Evolutionary conservation across 2,329 filamentous ascomycete genomes (phyloP).

Genomic region (Alternaria sp.): DNA sequence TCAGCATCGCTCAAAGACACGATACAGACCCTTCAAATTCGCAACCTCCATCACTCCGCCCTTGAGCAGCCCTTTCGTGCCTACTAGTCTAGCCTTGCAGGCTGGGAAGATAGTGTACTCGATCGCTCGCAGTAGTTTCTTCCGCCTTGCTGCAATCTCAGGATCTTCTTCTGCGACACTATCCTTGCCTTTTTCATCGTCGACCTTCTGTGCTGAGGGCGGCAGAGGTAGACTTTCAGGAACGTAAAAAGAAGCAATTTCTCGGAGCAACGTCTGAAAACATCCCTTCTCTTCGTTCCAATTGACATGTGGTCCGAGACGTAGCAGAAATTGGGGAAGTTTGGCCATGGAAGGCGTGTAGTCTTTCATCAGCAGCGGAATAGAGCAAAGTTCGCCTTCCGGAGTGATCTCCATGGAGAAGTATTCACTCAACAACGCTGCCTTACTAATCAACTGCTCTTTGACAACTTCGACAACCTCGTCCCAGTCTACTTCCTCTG

Average conservation of each 20-base stretch:
- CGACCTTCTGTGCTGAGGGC: slow-evolving; percentile 45
- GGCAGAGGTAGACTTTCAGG: slow-evolving; percentile 78
- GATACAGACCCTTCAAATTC: slow-evolving; percentile 89
- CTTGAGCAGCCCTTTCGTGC: slow-evolving; percentile 78
- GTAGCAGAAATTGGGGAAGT: slow-evolving; percentile 84
- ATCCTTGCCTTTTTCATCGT: slow-evolving; percentile 49
- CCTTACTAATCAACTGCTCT: slow-evolving; percentile 73
- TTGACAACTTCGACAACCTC: slow-evolving; percentile 72
- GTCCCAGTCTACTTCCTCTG: slow-evolving; percentile 69
- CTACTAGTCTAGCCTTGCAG: slow-evolving; percentile 81
- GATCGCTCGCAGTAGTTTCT: slow-evolving; percentile 75
- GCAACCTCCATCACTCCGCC: slow-evolving; percentile 82
- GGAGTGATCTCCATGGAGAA: slow-evolving; percentile 85
- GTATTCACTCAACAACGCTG: slow-evolving; percentile 91
- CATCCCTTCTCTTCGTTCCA: slow-evolving; percentile 87
- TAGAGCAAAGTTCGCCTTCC: slow-evolving; percentile 76
- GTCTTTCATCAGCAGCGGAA: slow-evolving; percentile 87
- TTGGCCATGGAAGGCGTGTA: slow-evolving; percentile 88
- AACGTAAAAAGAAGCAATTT: slow-evolving; percentile 89
- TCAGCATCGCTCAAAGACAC: slow-evolving; percentile 92
- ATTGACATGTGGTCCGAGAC: slow-evolving; percentile 85
- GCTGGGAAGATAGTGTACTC: slow-evolving; percentile 92
- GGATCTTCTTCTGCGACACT: slow-evolving; percentile 47
- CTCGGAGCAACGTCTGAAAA: slow-evolving; percentile 83
- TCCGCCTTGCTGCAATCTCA: slow-evolving; percentile 62